These are phyloP conservation scores for Diaporthe ilicicola DNA, from an alignment of 2,329 filamentous ascomycete genomes.

Conservation along the genomic window DNA sequence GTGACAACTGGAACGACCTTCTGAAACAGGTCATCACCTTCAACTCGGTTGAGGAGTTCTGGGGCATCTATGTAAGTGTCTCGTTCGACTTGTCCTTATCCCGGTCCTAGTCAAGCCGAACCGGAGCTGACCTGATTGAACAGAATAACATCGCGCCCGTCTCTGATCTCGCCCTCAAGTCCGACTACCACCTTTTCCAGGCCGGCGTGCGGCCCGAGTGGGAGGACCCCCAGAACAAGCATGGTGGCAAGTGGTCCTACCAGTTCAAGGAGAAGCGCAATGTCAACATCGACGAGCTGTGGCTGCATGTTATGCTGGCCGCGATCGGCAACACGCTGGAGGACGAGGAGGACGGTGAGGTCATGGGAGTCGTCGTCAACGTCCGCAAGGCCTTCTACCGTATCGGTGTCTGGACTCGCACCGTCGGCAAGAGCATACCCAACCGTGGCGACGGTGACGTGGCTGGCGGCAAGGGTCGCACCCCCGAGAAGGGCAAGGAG, in stretches of 20 bases:
- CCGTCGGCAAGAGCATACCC: conserved; percentile 84
- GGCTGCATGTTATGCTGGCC: conserved; percentile 96
- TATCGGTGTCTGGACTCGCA: conserved; percentile 96
- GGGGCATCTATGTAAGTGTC: conserved; percentile 92
- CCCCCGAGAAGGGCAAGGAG: conserved; percentile 83
- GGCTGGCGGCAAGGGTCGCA: conserved; percentile 80
- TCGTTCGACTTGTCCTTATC: neutral
- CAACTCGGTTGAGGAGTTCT: conserved; percentile 98
- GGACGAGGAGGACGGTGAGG: conserved; percentile 91
- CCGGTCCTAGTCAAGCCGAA: conserved; percentile 14
- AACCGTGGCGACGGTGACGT: conserved; percentile 77
- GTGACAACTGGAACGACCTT: conserved; percentile 98
- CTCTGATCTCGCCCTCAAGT: conserved; percentile 95
- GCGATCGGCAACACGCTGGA: conserved; percentile 98
- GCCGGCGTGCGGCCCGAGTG: conserved; percentile 95
- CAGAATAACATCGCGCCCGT: conserved; percentile 99
- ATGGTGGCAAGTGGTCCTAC: conserved; percentile 99
- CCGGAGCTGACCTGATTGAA: conserved; percentile 9
- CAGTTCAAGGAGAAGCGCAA: conserved; percentile 95
- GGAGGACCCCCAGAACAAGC: conserved; percentile 99
- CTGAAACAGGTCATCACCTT: conserved; percentile 99
- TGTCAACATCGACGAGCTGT: conserved; percentile 92
- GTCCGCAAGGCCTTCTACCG: conserved; percentile 98
- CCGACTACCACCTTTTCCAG: conserved; percentile 99
- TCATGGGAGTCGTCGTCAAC: conserved; percentile 99